Conservation (phyloP, 108 stramenopile genomes). For the Cylindrotheca fusiformis region DNA sequence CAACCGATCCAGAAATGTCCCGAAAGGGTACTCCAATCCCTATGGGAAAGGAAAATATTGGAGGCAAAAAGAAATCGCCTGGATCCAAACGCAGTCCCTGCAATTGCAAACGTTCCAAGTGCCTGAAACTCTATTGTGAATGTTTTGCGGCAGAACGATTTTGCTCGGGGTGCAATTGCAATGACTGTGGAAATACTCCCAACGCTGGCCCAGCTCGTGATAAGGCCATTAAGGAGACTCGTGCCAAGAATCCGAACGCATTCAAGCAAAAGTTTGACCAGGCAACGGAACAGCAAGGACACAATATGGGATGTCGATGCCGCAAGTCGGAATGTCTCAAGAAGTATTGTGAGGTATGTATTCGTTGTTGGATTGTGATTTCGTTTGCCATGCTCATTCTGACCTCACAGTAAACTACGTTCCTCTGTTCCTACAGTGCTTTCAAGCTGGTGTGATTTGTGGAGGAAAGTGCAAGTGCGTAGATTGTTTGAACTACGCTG, state of each 20-base stretch:
- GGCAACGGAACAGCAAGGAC: conserved; percentile 33
- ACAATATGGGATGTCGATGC: conserved; percentile 94
- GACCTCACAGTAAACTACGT: neutral
- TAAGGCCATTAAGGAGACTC: conserved; percentile 89
- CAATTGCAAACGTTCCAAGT: conserved; percentile 90
- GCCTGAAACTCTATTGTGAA: conserved; percentile 96
- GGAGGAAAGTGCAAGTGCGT: conserved; percentile 92
- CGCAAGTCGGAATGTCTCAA: conserved; percentile 93
- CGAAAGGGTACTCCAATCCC: conserved; percentile 7
- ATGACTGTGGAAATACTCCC: conserved; percentile 79
- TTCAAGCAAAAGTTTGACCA: conserved; percentile 61
- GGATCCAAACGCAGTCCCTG: conserved; percentile 43
- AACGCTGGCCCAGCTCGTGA: conserved; percentile 58
- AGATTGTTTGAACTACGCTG: conserved; percentile 85
- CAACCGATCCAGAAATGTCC: conserved; percentile 11
- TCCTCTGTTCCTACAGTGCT: conserved; percentile 61
- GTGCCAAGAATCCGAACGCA: conserved; percentile 81
- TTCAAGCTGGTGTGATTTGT: conserved; percentile 89
- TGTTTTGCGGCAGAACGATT: conserved; percentile 87
- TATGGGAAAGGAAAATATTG: conserved; percentile 30
- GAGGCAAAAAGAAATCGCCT: conserved; percentile 6
- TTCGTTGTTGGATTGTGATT: neutral
- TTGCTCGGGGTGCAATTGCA: conserved; percentile 92
- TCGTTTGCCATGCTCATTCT: neutral
- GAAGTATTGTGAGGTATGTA: conserved; percentile 95